Percentiles rank a stretch among this genome's conserved stretches.
phyloP scores from a whole-genome alignment of 2,329 filamentous ascomycete species.

The Zasmidium angulare region DNA sequence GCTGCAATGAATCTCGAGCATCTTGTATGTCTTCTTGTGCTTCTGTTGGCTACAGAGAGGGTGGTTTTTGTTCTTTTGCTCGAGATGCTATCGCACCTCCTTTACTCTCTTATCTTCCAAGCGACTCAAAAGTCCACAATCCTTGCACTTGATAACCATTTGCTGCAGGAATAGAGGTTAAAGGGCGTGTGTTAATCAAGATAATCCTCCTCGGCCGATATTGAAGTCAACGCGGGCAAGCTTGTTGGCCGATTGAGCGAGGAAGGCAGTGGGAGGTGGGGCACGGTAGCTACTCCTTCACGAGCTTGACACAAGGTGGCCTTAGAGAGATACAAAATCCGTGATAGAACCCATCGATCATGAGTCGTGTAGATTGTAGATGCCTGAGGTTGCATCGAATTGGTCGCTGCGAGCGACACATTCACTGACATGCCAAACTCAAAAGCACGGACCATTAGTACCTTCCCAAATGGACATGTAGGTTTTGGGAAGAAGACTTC shows the following conservation, averaged over 20 bases:
- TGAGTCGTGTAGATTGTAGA: too few relatives aligned
- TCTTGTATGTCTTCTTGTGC: neutral
- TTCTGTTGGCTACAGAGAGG: neutral
- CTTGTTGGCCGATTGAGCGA: neutral
- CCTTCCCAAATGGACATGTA: neutral
- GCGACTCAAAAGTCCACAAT: neutral
- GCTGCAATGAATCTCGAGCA: conserved; percentile 9
- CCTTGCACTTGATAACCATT: neutral
- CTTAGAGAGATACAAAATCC: neutral
- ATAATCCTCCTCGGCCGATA: neutral
- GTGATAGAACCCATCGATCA: too few relatives aligned
- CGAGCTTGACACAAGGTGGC: too few relatives aligned
- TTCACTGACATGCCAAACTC: neutral
- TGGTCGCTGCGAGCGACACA: neutral
- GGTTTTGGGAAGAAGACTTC: too few relatives aligned
- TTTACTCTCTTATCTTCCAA: neutral
- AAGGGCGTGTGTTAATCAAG: neutral
- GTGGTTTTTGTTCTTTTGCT: neutral
- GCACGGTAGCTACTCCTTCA: neutral
- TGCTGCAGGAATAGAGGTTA: neutral
- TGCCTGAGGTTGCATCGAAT: neutral
- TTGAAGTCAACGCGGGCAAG: neutral
- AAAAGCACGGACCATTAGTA: neutral
- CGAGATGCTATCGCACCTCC: too few relatives aligned
- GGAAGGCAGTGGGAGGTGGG: too few relatives aligned